Conservation (phyloP, 2,329 filamentous ascomycete genomes). For the Shiraia bambusicola region DNA sequence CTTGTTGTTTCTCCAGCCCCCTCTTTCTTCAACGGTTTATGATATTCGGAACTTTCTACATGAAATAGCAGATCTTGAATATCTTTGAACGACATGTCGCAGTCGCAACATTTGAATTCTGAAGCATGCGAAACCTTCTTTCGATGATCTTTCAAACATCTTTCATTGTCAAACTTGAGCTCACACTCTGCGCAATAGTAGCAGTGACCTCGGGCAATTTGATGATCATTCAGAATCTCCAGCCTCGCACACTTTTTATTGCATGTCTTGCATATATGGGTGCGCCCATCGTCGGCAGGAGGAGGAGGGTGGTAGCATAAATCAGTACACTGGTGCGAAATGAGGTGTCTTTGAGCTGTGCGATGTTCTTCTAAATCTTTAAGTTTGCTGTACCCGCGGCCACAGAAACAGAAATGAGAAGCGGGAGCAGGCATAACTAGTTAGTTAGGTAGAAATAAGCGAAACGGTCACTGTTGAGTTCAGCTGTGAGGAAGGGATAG, state of each 20-base stretch:
- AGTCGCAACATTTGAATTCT: constrained; percentile 14
- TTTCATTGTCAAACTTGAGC: constrained; percentile 7
- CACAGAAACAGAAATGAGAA: constrained; percentile 4
- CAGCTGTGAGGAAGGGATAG: too few relatives aligned
- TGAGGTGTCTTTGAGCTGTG: constrained; percentile 11
- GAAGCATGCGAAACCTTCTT: constrained; percentile 7
- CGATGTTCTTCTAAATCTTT: constrained; percentile 14
- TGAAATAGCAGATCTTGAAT: constrained; percentile 10
- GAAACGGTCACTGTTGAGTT: too few relatives aligned
- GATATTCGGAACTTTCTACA: constrained; percentile 9
- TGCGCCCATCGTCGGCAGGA: constrained; percentile 3
- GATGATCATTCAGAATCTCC: constrained; percentile 13
- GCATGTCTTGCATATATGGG: constrained; percentile 7
- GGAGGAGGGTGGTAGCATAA: constrained; percentile 7
- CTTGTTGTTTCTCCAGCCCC: not conserved
- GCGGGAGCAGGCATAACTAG: not conserved
- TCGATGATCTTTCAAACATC: constrained; percentile 1
- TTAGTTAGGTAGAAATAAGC: too few relatives aligned
- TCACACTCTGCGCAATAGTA: constrained; percentile 14
- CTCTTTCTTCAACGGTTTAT: not conserved
- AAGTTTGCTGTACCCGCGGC: constrained; percentile 6
- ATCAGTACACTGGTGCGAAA: constrained; percentile 7
- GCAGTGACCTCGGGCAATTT: constrained; percentile 9
- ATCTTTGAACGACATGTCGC: constrained; percentile 13
- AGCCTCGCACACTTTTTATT: constrained; percentile 9